Percentiles rank a stretch among this genome's conserved stretches.
These are phyloP conservation scores for Jaenimonas drosophilae DNA, from an alignment of 208 protist genomes.

Conservation along the genomic window DNA sequence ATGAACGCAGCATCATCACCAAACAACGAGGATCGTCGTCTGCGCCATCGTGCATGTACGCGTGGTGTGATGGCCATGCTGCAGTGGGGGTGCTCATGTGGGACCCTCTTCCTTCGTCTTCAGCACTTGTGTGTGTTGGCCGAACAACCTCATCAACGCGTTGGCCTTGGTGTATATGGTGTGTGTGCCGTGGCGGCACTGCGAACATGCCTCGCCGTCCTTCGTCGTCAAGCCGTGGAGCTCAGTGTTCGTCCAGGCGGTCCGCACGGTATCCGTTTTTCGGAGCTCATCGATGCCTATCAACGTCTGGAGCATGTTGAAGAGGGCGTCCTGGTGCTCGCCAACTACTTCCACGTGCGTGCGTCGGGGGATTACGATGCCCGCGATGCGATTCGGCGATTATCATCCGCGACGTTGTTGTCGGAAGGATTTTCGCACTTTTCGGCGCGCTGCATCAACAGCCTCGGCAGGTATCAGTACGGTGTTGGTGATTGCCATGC, in stretches of 20 bases:
- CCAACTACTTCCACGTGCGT: conserved; percentile 36
- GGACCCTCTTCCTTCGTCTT: conserved; percentile 62
- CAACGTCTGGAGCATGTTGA: conserved; percentile 23
- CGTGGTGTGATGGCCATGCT: conserved; percentile 33
- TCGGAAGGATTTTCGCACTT: conserved; percentile 37
- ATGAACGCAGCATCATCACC: background rate
- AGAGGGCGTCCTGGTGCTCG: conserved; percentile 36
- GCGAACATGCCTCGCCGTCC: conserved; percentile 16
- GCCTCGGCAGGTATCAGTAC: conserved; percentile 13
- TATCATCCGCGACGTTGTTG: conserved; percentile 57
- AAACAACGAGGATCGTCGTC: background rate
- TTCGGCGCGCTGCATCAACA: conserved; percentile 16
- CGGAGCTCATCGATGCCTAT: conserved; percentile 39
- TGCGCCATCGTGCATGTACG: conserved; percentile 3
- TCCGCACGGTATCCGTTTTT: conserved; percentile 32
- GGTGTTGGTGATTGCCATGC: background rate
- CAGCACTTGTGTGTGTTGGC: conserved; percentile 37
- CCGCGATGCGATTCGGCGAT: conserved; percentile 5
- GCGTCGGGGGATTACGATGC: conserved; percentile 11
- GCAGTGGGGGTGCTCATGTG: conserved; percentile 50
- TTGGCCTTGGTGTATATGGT: conserved; percentile 65
- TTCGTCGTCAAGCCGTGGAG: conserved; percentile 38
- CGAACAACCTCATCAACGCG: conserved; percentile 16
- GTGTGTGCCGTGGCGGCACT: conserved; percentile 49
- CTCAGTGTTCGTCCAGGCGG: conserved; percentile 32